Evolutionary conservation across 2,329 filamentous ascomycete species (phyloP).

Genomic region (Stachybotrys echinatus): DNA sequence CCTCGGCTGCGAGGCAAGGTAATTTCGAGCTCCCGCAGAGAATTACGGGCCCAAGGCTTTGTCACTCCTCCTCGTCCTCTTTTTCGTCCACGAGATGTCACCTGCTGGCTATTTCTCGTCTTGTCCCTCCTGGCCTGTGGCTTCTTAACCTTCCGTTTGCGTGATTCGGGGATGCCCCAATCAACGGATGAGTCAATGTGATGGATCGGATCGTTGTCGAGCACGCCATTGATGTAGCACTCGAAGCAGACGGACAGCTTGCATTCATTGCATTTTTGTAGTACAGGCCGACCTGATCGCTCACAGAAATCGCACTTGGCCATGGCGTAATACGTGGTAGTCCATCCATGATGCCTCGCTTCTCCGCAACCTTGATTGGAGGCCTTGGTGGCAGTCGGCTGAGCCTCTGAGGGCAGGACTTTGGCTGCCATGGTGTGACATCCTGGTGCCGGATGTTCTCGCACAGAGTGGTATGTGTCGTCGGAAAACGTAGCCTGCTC

Average conservation of each 20-base stretch:
- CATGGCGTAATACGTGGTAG: slow-evolving; percentile 11
- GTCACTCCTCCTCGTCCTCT: too few relatives aligned
- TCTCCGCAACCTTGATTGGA: too few relatives aligned
- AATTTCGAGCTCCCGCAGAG: too few relatives aligned
- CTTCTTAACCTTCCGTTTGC: too few relatives aligned
- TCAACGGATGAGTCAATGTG: slow-evolving; percentile 6
- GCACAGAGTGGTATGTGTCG: neutral
- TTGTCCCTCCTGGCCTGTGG: too few relatives aligned
- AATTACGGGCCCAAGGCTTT: too few relatives aligned
- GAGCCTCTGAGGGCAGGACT: too few relatives aligned
- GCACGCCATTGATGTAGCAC: slow-evolving; percentile 10
- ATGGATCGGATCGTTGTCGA: slow-evolving; percentile 12
- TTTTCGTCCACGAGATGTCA: too few relatives aligned
- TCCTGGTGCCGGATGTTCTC: too few relatives aligned
- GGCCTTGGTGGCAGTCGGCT: neutral
- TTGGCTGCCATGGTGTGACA: too few relatives aligned
- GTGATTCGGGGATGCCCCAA: neutral
- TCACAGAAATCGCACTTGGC: slow-evolving; percentile 20
- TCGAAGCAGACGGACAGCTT: slow-evolving; percentile 15
- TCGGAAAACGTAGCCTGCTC: neutral
- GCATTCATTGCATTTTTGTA: slow-evolving; percentile 17
- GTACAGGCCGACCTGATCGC: slow-evolving; percentile 12
- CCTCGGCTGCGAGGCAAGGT: too few relatives aligned
- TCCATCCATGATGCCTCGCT: slow-evolving; percentile 14
- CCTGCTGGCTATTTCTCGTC: too few relatives aligned